Evolutionary conservation across 1,139 yeast species (phyloP), one percentile per base, ranked within the genome.

Genomic region (Magnusiomyces tetraspermus): DNA sequence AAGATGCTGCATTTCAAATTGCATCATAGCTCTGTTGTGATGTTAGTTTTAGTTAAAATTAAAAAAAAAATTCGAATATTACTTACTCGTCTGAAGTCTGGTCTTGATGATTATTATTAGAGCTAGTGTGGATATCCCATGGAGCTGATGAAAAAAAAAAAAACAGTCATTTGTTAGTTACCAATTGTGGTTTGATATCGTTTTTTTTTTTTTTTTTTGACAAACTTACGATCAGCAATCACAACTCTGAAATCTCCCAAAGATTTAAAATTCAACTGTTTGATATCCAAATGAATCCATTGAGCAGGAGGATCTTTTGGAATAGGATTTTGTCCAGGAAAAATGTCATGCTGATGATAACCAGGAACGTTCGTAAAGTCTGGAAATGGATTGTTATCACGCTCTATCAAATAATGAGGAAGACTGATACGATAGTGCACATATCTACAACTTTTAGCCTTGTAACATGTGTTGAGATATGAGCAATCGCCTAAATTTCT

Each of bases 391-490:
- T 38, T 38, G 22, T 19, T n/a, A n/a, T 19, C 24, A 19, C 5
- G 24, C 11, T 10, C 23, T 38, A 40, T 21, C 23, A 33, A 46
- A 15, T 21, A 26, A 4, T 63, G 61, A 44, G 71, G 63, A 30
- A 60, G 59, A 56, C 61, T 72, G 62, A 62, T 84, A 56, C 76
- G 74, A 66, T 89, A 90, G 68, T 90, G 97, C 46, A 87, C 74
- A 65, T 85, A 90, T 31, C 95, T 74, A 67, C 97, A 90, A 3
- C 80, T 73, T 58, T 79, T 81, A 67, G 85, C 78, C 67, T 89
- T 88, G 68, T 87, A 96, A 63, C 97, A 90, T 0, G 97, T 89
- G 65, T 90, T 97, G 57, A 90, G 74, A 63, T 90, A 90, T 3
- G 96, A 89, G 63, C 97, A 90, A 66, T 90, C 97, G 0, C 97